These are phyloP conservation scores for Umbilicaria muhlenbergii DNA, from an alignment of 495 filamentous ascomycete genomes.

Conservation along the genomic window DNA sequence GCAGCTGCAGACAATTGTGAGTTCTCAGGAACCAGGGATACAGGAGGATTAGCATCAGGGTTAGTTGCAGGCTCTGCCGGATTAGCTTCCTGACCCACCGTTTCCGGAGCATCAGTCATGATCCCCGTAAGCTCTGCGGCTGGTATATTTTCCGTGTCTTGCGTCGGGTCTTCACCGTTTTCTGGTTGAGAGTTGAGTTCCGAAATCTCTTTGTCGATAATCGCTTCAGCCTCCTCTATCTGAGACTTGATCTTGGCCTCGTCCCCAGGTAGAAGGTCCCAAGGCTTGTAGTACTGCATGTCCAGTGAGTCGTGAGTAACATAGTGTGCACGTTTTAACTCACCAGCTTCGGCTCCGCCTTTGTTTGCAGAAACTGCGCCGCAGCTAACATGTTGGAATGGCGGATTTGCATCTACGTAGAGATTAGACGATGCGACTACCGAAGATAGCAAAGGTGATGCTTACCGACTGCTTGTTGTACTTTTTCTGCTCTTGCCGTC, in stretches of 20 bases:
- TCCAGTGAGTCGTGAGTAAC: slow-evolving; percentile 12
- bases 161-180: slow-evolving; percentile 3
- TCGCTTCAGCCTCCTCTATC: slow-evolving; percentile 37
- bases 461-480: slow-evolving; percentile 66
- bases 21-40: slow-evolving; percentile 14
- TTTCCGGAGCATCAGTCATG: slow-evolving; percentile 11
- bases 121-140: slow-evolving; percentile 10
- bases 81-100: slow-evolving; percentile 17
- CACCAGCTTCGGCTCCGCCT: slow-evolving; percentile 62
- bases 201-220: slow-evolving; percentile 32
- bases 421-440: background rate
- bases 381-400: slow-evolving; percentile 56
- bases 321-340: slow-evolving; percentile 16
- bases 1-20: background rate
- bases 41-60: slow-evolving; percentile 11
- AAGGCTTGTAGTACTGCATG: slow-evolving; percentile 74
- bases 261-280: slow-evolving; percentile 51
- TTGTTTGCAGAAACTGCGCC: slow-evolving; percentile 65
- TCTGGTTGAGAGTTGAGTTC: slow-evolving; percentile 29
- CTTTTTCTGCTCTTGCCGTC: slow-evolving; percentile 54
- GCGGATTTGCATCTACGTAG: slow-evolving; percentile 56
- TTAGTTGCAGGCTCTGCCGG: slow-evolving; percentile 11
- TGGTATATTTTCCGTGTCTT: slow-evolving; percentile 7
- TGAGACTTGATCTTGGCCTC: slow-evolving; percentile 46
- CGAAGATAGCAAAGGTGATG: slow-evolving; percentile 5